Percentiles rank a stretch among this genome's conserved stretches.
Conservation (phyloP, 768 basidiomycete species). For the Tylopilus cervinicoccineus region DNA sequence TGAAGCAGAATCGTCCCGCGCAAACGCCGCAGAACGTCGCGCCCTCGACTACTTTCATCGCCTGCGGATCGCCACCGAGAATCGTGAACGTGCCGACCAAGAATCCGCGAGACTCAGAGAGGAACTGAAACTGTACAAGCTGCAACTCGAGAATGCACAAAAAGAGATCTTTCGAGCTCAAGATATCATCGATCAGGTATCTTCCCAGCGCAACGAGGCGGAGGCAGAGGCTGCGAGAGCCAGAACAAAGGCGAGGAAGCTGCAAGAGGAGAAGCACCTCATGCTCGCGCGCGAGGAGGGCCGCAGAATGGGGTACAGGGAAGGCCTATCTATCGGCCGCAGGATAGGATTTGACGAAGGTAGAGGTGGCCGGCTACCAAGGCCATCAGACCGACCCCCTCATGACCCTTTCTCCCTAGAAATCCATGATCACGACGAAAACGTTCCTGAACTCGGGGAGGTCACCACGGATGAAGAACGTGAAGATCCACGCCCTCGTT, state of each 20-base stretch:
- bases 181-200: slow-evolving; percentile 40
- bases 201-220: slow-evolving; percentile 40
- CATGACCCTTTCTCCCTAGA: slow-evolving; percentile 12
- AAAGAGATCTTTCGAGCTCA: slow-evolving; percentile 42
- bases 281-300: slow-evolving; percentile 44
- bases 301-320: slow-evolving; percentile 35
- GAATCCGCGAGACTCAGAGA: slow-evolving; percentile 36
- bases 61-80: slow-evolving; percentile 38
- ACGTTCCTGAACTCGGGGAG: slow-evolving; percentile 9
- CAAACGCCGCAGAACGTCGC: slow-evolving; percentile 41
- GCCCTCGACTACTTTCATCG: slow-evolving; percentile 44
- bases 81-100: slow-evolving; percentile 36
- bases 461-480: slow-evolving; percentile 21
- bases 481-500: slow-evolving; percentile 12
- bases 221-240: slow-evolving; percentile 44
- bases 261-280: slow-evolving; percentile 40
- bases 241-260: slow-evolving; percentile 40
- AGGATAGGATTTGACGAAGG: slow-evolving; percentile 29
- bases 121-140: slow-evolving; percentile 44
- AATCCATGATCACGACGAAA: slow-evolving; percentile 12
- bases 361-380: slow-evolving; percentile 12
- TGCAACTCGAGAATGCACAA: slow-evolving; percentile 43
- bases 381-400: slow-evolving; percentile 11
- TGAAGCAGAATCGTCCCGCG: slow-evolving; percentile 40
- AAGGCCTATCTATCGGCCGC: slow-evolving; percentile 37